These are phyloP conservation scores for Eucalyptus polybractea DNA, from an alignment of 345 rosid genomes.

Conservation along the genomic window DNA sequence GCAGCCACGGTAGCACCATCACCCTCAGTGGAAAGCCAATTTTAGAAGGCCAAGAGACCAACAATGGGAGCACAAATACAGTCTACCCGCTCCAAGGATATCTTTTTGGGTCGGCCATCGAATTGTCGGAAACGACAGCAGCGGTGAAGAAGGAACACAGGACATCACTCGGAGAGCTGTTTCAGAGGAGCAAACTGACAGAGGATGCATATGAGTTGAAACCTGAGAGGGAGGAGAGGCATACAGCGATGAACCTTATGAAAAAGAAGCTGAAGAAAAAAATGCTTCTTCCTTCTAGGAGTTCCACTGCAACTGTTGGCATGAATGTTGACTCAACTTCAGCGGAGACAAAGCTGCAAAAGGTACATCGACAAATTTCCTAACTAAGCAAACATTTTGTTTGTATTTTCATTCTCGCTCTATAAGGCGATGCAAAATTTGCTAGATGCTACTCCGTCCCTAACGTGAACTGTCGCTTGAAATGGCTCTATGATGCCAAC, in stretches of 20 bases:
- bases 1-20: slow-evolving; percentile 68
- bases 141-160: slow-evolving; percentile 52
- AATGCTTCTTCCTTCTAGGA: slow-evolving; percentile 28
- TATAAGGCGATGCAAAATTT: not conserved
- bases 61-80: slow-evolving; percentile 20
- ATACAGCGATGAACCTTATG: slow-evolving; percentile 36
- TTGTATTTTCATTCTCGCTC: not conserved
- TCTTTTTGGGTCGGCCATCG: slow-evolving; percentile 64
- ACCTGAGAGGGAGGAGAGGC: slow-evolving; percentile 42
- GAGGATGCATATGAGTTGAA: slow-evolving; percentile 29
- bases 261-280: slow-evolving; percentile 54
- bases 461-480: not conserved
- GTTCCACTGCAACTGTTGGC: slow-evolving; percentile 14
- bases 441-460: not conserved
- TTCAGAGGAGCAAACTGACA: slow-evolving; percentile 47
- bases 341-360: slow-evolving; percentile 53
- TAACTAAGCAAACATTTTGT: not conserved
- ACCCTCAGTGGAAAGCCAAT: slow-evolving; percentile 56
- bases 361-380: slow-evolving; percentile 17
- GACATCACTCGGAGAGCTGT: slow-evolving; percentile 71
- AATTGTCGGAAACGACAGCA: slow-evolving; percentile 43
- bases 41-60: slow-evolving; percentile 33
- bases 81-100: slow-evolving; percentile 71
- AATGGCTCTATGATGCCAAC: not conserved
- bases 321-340: slow-evolving; percentile 31